Conservation (phyloP, 192 early-diverging fungal genomes). For the Umbelopsis sp. region DNA sequence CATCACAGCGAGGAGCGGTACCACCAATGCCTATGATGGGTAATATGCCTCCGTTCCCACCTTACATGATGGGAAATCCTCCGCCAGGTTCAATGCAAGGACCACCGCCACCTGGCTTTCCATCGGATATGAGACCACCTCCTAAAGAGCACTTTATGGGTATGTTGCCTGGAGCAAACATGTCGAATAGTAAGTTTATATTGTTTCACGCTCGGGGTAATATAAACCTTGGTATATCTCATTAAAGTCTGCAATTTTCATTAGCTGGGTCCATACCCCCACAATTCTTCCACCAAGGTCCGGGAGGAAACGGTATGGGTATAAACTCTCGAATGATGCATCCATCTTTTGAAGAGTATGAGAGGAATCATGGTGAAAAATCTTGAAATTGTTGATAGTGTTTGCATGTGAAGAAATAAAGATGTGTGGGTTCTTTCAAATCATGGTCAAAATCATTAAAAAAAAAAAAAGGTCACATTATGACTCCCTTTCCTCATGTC, state of each 20-base stretch:
- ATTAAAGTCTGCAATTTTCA: neutral
- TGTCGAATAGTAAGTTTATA: neutral
- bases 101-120: neutral
- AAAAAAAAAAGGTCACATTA: conserved; percentile 14
- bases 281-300: conserved; percentile 1
- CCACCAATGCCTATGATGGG: conserved; percentile 13
- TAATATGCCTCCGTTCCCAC: conserved; percentile 12
- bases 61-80: conserved; percentile 9
- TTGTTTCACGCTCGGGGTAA: neutral
- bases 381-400: neutral
- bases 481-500: neutral
- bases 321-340: conserved; percentile 15
- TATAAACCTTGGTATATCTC: neutral
- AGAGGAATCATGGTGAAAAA: neutral
- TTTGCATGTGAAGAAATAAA: neutral
- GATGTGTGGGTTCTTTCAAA: neutral
- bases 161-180: conserved; percentile 18
- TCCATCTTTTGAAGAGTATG: neutral
- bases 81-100: conserved; percentile 9
- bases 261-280: neutral
- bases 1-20: neutral
- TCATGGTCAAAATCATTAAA: neutral
- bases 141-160: conserved; percentile 14
- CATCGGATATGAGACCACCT: conserved; percentile 1
- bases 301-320: conserved; percentile 9